Evolutionary conservation across 2,329 filamentous ascomycete genomes (phyloP).

Genomic region (Aureobasidium vineae): DNA sequence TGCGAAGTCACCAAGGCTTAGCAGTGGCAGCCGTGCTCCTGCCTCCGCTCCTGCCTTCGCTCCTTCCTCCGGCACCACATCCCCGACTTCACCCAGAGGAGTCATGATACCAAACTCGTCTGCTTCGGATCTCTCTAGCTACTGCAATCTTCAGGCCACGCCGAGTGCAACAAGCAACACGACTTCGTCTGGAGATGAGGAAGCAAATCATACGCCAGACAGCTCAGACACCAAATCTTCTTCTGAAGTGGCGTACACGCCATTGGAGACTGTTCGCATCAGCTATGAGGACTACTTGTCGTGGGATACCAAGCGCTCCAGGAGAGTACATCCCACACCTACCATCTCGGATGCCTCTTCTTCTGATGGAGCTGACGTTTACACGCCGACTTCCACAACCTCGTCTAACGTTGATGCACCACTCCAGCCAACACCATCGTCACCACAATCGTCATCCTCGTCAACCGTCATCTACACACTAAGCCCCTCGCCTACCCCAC

Average conservation of each 20-base stretch:
- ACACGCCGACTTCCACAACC: too few relatives aligned
- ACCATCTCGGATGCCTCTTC: too few relatives aligned
- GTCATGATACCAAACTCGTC: not conserved
- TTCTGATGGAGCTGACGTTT: too few relatives aligned
- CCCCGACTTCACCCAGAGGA: not conserved
- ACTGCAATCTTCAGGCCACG: not conserved
- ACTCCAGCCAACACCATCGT: too few relatives aligned
- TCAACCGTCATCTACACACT: too few relatives aligned
- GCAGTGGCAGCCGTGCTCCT: not conserved
- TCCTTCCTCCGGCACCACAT: not conserved
- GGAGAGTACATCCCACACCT: too few relatives aligned
- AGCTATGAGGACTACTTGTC: too few relatives aligned
- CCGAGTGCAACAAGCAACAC: not conserved
- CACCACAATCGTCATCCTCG: too few relatives aligned
- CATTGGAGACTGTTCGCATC: not conserved
- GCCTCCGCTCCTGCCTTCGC: not conserved
- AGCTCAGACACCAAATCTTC: not conserved
- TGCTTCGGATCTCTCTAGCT: not conserved
- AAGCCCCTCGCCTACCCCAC: too few relatives aligned
- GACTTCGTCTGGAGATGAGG: not conserved
- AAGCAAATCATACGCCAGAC: not conserved
- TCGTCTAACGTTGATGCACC: too few relatives aligned
- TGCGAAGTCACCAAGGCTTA: not conserved
- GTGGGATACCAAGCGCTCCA: too few relatives aligned
- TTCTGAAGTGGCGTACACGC: not conserved